These are phyloP conservation scores for Colletotrichum orbiculare DNA, from an alignment of 2,329 filamentous ascomycete genomes.

Conservation along the genomic window DNA sequence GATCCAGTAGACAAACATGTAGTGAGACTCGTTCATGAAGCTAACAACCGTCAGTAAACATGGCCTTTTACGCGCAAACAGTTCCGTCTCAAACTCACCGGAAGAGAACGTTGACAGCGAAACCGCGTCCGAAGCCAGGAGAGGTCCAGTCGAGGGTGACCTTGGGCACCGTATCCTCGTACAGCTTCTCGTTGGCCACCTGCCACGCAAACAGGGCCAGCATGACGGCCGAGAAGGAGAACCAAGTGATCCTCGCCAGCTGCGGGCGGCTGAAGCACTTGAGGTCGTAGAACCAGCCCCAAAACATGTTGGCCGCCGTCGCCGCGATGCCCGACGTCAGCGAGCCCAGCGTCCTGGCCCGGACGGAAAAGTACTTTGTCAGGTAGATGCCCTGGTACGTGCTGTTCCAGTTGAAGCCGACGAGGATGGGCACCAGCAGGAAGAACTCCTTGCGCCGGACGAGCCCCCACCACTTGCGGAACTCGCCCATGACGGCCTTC, in stretches of 20 bases:
- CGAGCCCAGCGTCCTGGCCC: conserved; percentile 57
- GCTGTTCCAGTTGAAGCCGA: conserved; percentile 62
- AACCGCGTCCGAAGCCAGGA: conserved; percentile 57
- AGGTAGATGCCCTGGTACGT: conserved; percentile 65
- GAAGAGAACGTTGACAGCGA: conserved; percentile 59
- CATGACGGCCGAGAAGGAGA: conserved; percentile 54
- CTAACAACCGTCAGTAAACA: conserved; percentile 34
- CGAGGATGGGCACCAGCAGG: conserved; percentile 59
- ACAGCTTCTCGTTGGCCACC: conserved; percentile 58
- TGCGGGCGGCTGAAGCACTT: conserved; percentile 52
- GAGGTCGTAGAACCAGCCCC: conserved; percentile 61
- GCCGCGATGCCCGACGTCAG: conserved; percentile 58
- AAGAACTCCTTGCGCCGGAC: conserved; percentile 57
- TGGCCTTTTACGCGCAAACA: not conserved
- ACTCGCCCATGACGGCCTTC: conserved; percentile 50
- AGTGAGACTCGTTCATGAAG: conserved; percentile 63
- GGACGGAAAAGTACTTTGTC: conserved; percentile 63
- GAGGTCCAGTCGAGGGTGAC: conserved; percentile 58
- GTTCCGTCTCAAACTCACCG: conserved; percentile 43
- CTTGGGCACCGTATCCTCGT: conserved; percentile 48
- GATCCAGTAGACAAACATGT: conserved; percentile 64
- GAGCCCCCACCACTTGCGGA: conserved; percentile 50
- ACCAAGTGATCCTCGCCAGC: conserved; percentile 56
- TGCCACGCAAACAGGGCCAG: conserved; percentile 59
- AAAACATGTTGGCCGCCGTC: conserved; percentile 57